These are phyloP conservation scores for Blastocystis sp. DNA, from an alignment of 352 stramenopile species.

Conservation along the genomic window DNA sequence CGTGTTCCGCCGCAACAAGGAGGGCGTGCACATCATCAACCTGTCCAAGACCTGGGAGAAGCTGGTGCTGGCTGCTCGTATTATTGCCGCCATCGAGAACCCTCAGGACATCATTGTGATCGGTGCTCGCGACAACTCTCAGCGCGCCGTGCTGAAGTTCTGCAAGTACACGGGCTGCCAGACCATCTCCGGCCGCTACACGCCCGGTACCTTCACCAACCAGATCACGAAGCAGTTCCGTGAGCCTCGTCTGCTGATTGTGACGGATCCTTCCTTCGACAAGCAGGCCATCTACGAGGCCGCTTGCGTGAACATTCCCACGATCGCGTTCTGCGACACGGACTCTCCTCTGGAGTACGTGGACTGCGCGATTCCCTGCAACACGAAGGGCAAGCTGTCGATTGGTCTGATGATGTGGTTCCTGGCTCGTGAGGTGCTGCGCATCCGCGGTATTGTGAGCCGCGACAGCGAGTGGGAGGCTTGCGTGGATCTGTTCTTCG, in stretches of 20 bases:
- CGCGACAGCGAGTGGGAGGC: slow-evolving; percentile 91
- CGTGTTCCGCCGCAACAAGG: slow-evolving; percentile 97
- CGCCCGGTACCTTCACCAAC: slow-evolving; percentile 99
- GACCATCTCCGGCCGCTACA: slow-evolving; percentile 97
- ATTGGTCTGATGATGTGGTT: slow-evolving; percentile 99
- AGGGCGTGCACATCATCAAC: slow-evolving; percentile 99
- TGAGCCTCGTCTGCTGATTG: slow-evolving; percentile 96
- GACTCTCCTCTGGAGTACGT: slow-evolving; percentile 98
- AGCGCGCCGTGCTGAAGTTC: slow-evolving; percentile 99
- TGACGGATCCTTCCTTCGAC: slow-evolving; percentile 97
- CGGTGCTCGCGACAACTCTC: slow-evolving; percentile 94
- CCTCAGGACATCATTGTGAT: slow-evolving; percentile 98
- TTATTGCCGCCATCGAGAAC: slow-evolving; percentile 99
- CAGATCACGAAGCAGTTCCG: slow-evolving; percentile 99
- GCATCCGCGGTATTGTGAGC: slow-evolving; percentile 91
- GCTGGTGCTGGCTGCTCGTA: slow-evolving; percentile 94
- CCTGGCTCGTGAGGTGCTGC: slow-evolving; percentile 94
- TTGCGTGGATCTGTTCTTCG: slow-evolving; percentile 99
- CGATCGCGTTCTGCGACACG: slow-evolving; percentile 98
- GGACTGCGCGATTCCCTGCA: slow-evolving; percentile 97
- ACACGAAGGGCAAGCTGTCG: slow-evolving; percentile 99
- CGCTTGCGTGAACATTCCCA: slow-evolving; percentile 97
- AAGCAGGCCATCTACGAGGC: slow-evolving; percentile 92
- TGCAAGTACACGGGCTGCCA: slow-evolving; percentile 96
- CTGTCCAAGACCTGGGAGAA: slow-evolving; percentile 99